phyloP scores from a whole-genome alignment of 495 filamentous ascomycete species.

The Letharia columbiana region DNA sequence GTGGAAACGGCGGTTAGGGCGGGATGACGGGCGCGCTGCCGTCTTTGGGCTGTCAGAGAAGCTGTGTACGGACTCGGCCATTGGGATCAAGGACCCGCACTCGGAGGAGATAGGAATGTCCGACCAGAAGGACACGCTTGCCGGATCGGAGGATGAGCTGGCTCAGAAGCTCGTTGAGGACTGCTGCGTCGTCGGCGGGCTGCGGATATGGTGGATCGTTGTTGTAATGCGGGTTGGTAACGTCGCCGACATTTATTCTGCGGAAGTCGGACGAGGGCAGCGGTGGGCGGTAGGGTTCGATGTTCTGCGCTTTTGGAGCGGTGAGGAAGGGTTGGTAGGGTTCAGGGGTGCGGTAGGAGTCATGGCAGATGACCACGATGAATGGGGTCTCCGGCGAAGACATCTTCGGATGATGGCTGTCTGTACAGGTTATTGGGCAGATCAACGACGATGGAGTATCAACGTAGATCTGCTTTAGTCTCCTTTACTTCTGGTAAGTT shows the following conservation, averaged over 20 bases:
- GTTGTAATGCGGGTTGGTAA: not conserved
- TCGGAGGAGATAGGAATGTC: not conserved
- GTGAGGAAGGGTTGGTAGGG: slow-evolving; percentile 30
- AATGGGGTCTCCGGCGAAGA: too few species aligned
- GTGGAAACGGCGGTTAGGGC: slow-evolving; percentile 1
- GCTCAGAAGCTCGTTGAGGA: slow-evolving; percentile 1
- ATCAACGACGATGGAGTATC: too few species aligned
- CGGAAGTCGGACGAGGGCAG: not conserved
- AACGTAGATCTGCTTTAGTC: too few species aligned
- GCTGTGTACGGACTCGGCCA: slow-evolving; percentile 1
- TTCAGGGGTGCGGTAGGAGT: slow-evolving; percentile 32
- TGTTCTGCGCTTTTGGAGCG: not conserved
- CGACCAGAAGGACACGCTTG: not conserved
- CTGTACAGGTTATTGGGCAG: too few species aligned
- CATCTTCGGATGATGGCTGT: too few species aligned
- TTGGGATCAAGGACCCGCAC: not conserved
- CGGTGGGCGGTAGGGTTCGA: not conserved
- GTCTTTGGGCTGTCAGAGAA: not conserved
- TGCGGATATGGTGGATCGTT: not conserved
- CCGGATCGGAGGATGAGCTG: not conserved
- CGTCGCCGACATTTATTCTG: not conserved
- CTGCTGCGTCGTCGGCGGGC: not conserved
- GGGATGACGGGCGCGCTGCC: not conserved
- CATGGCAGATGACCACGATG: slow-evolving; percentile 30
- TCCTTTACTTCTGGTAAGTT: too few species aligned